Evolutionary conservation across 2,329 filamentous ascomycete genomes (phyloP), one percentile per base, ranked within the genome.

Genomic region (Amphichorda felina): DNA sequence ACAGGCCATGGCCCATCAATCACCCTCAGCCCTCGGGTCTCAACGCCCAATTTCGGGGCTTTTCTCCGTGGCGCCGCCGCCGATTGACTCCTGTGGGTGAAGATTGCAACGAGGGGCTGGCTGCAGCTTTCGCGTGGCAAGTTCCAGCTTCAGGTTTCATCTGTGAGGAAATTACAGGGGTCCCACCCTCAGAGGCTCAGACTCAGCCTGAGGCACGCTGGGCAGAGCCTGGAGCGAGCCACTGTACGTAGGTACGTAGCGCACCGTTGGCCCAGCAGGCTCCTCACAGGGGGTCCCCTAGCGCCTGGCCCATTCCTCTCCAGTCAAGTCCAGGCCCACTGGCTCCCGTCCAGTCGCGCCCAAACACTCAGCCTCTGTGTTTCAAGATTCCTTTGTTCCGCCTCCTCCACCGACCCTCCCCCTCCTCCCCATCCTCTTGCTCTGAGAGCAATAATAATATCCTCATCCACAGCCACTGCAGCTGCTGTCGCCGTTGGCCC

Each of bases 61-160:
- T 6, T 13, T 32, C 30, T 13, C 13, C 27, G 6, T n/a, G n/a
- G n/a, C n/a, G n/a, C 27, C 6, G 15, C 13, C 30, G 30, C 30
- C 30, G 30, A 32, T 32, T 32, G 15, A 8, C 30, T 32, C 8
- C 30, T 32, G 30, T n/a, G 17, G 11, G 30, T 17, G 30, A 32
- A 32, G 21, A 24, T 24, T 24, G 21, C 21, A 10, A 10, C 21
- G 6, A 24, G 21, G 21, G 21, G 21, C 21, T 24, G 21, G 21
- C 21, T 24, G 21, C 21, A 24, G 21, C 21, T 24, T 29, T 29
- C 27, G 15, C 27, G 27, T 29, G 13, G 27, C 15, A 29, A 29
- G 27, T 29, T 29, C 13, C 13, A 29, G 13, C 13, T 7, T n/a
- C 27, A 7, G 27, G 27, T 29, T 29, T 29, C 27, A 29, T 13